These are phyloP conservation scores for Skeletonema potamos DNA, from an alignment of 108 stramenopile species.

Conservation along the genomic window DNA sequence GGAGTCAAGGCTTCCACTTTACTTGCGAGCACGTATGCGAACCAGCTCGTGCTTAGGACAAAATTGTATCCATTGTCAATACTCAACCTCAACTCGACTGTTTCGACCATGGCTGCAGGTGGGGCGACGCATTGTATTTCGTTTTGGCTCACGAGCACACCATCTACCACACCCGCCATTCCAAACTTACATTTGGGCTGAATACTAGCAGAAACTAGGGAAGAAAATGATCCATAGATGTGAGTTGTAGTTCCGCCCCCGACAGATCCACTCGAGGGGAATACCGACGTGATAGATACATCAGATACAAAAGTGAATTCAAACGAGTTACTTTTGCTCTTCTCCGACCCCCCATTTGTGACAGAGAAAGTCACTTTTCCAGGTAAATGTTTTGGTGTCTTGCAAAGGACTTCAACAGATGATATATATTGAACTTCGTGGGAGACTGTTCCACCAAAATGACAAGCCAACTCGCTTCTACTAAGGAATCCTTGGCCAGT, in stretches of 20 bases:
- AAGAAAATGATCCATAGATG: constrained; percentile 27
- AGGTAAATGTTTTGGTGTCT: constrained; percentile 25
- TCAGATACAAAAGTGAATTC: constrained; percentile 28
- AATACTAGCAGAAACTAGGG: not conserved
- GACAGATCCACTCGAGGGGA: constrained; percentile 31
- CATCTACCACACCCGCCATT: constrained; percentile 11
- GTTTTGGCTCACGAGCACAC: constrained; percentile 20
- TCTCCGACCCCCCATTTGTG: constrained; percentile 11
- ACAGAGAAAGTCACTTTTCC: constrained; percentile 20
- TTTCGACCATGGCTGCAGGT: not conserved
- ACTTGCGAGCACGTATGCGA: constrained; percentile 32
- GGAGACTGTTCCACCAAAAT: constrained; percentile 40
- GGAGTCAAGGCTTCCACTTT: constrained; percentile 26
- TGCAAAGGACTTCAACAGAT: constrained; percentile 27
- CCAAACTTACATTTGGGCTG: constrained; percentile 36
- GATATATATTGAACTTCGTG: constrained; percentile 22
- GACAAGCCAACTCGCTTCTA: constrained; percentile 52
- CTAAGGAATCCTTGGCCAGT: constrained; percentile 71
- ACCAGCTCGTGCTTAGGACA: constrained; percentile 24
- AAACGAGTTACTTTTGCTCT: not conserved
- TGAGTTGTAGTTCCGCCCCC: constrained; percentile 27
- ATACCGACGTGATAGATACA: constrained; percentile 17
- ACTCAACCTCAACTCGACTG: constrained; percentile 32
- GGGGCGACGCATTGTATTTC: constrained; percentile 32
- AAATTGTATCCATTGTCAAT: constrained; percentile 27